Evolutionary conservation across 1,284 basidiomycete genomes (phyloP), one percentile per base, ranked within the genome.

Genomic region (Microbotryum scabiosae): DNA sequence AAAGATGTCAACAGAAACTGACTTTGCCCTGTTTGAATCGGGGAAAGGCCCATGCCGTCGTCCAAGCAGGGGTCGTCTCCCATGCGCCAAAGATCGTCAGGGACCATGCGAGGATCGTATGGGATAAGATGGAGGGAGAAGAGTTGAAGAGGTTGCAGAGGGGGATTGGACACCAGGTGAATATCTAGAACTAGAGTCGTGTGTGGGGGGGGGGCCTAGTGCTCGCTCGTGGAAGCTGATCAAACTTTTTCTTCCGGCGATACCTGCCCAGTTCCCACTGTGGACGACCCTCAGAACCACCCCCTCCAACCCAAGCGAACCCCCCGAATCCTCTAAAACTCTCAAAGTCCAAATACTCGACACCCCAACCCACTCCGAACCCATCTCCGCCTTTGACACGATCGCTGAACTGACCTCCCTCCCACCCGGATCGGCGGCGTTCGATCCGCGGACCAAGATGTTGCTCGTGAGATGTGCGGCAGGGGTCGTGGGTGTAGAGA

Each of bases 101-200:
- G 16, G 72, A 76, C 10, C 81, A 83, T 55, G 80, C 85, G 0
- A 69, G 75, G 0, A 73, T 90, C 41, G 73, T 85, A 65, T 91
- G 88, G 73, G 52, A 63, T 0, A 74, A 71, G 2, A 82, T 83
- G 77, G 78, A 81, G 2, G 85, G 86, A 0, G 70, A 75, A 8
- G 73, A 76, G n/a, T 79, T 90, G 20, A 76, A 80, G 1, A 76
- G 82, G 43, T 76, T 82, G 8, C 80, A 85, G 70, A 79, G 84
- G n/a, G 90, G 82, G 0, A 82, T 91, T 48, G 79, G 80, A 14
- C 87, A 90, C 69, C 87, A 89, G 74, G 85, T 86, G 61, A 43
- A 75, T 68, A 50, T 12, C 32, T 21, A 18, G 2, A 3, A 16
- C 28, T 28, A 32, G 16, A 30, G 44, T 30, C 16, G 5, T 41